phyloP scores from a whole-genome alignment of 441 rosid species.

The Pelargonium australe region DNA sequence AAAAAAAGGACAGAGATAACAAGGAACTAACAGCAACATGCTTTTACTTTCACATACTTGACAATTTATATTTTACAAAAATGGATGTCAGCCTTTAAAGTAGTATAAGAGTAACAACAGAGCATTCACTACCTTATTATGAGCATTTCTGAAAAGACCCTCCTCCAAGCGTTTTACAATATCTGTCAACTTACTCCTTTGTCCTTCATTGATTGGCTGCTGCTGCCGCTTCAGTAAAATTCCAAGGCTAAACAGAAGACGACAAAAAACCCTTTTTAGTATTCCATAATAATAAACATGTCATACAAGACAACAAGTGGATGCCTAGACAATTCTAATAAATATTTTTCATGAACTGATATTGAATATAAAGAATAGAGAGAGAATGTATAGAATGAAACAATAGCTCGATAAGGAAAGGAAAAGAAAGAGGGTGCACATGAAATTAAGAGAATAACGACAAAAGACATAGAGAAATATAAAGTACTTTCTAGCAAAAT shows the following conservation, averaged over 20 bases:
- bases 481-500: not conserved
- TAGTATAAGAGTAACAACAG: not conserved
- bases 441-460: not conserved
- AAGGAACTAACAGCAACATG: not conserved
- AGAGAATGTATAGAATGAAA: not conserved
- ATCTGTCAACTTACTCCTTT: conserved; percentile 52
- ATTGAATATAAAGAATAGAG: not conserved
- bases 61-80: not conserved
- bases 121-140: conserved; percentile 48
- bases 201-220: conserved; percentile 42
- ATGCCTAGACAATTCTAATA: conserved; percentile 1
- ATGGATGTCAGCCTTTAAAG: conserved; percentile 7
- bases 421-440: not conserved
- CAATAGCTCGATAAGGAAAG: not conserved
- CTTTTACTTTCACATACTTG: not conserved
- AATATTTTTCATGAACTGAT: not conserved
- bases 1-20: not conserved
- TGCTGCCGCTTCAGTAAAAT: conserved; percentile 54
- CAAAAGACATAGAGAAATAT: not conserved
- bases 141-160: conserved; percentile 74
- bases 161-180: conserved; percentile 88
- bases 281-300: conserved; percentile 5
- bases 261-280: conserved; percentile 15
- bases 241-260: conserved; percentile 37
- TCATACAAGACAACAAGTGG: not conserved